These are phyloP conservation scores for Phlebopus sp. DNA, from an alignment of 1,284 basidiomycete species.

Conservation along the genomic window DNA sequence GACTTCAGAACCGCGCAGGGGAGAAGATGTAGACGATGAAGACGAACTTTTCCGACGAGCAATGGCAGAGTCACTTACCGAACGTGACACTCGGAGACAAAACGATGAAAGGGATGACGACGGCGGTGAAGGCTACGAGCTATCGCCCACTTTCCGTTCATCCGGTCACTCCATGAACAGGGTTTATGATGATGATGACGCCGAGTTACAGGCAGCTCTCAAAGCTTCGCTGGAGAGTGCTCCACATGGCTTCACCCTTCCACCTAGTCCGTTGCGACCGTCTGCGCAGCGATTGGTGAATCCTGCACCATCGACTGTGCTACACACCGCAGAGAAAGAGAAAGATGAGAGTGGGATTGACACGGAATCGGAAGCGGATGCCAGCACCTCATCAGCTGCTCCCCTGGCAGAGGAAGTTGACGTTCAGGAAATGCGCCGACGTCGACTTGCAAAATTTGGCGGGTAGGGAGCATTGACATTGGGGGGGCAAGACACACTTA, in stretches of 20 bases:
- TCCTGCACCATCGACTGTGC: slow-evolving; percentile 15
- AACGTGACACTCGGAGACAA: slow-evolving; percentile 21
- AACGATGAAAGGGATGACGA: slow-evolving; percentile 21
- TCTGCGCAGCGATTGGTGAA: slow-evolving; percentile 18
- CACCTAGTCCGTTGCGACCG: slow-evolving; percentile 32
- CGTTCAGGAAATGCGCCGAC: slow-evolving; percentile 75
- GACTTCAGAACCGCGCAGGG: slow-evolving; percentile 10
- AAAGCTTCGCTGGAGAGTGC: slow-evolving; percentile 74
- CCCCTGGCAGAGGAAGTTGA: slow-evolving; percentile 32
- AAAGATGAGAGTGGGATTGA: slow-evolving; percentile 18
- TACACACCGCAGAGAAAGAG: slow-evolving; percentile 19
- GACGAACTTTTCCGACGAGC: slow-evolving; percentile 60
- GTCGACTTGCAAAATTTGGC: slow-evolving; percentile 76
- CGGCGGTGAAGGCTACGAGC: slow-evolving; percentile 32
- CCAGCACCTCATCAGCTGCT: not conserved
- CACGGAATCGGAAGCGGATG: slow-evolving; percentile 9
- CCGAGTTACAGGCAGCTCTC: slow-evolving; percentile 80
- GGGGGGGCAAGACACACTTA: not conserved
- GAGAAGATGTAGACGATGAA: slow-evolving; percentile 46
- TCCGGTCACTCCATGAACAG: slow-evolving; percentile 21
- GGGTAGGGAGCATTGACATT: slow-evolving; percentile 26
- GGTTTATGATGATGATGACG: slow-evolving; percentile 85
- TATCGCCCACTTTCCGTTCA: slow-evolving; percentile 2
- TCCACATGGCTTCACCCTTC: slow-evolving; percentile 51
- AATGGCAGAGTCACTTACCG: slow-evolving; percentile 57